Evolutionary conservation across 1,284 basidiomycete genomes (phyloP).

Genomic region (Cryptococcus depauperatus): DNA sequence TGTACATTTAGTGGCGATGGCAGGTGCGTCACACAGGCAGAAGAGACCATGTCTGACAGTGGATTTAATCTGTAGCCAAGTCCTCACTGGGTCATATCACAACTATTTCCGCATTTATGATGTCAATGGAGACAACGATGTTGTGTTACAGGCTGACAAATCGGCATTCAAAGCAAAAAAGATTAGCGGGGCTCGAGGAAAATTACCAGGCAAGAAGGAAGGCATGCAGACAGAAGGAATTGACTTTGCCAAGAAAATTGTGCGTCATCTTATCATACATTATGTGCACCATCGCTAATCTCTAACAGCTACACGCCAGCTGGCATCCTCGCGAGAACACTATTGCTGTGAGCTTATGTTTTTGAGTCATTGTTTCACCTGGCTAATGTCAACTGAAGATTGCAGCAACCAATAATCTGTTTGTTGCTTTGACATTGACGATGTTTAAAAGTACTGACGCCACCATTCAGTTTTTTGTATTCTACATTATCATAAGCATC

Average conservation of each 20-base stretch:
- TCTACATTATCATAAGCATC: conserved; percentile 39
- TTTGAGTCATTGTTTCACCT: neutral
- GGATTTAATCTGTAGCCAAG: conserved; percentile 57
- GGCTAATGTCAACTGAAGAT: conserved; percentile 52
- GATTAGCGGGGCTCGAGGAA: conserved; percentile 71
- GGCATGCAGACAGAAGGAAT: conserved; percentile 82
- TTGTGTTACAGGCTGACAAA: conserved; percentile 97
- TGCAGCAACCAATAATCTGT: conserved; percentile 89
- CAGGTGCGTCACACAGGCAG: conserved; percentile 55
- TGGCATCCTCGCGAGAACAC: conserved; percentile 98
- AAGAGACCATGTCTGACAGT: neutral
- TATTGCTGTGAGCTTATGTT: conserved; percentile 70
- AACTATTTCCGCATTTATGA: conserved; percentile 99
- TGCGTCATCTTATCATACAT: no score
- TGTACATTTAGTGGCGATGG: conserved; percentile 94
- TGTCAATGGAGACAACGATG: conserved; percentile 77
- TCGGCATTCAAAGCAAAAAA: conserved; percentile 99
- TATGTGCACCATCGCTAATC: no score
- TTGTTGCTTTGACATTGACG: conserved; percentile 37
- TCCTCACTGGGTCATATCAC: conserved; percentile 96
- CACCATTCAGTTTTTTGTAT: conserved; percentile 37
- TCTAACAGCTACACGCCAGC: conserved; percentile 76
- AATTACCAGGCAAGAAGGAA: conserved; percentile 68
- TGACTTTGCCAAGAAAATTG: conserved; percentile 99
- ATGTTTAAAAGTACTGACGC: conserved; percentile 7